Evolutionary conservation across 371 early-diverging fungal species (phyloP), one percentile per base, ranked within the genome.

Genomic region (Funneliformis caledonium): DNA sequence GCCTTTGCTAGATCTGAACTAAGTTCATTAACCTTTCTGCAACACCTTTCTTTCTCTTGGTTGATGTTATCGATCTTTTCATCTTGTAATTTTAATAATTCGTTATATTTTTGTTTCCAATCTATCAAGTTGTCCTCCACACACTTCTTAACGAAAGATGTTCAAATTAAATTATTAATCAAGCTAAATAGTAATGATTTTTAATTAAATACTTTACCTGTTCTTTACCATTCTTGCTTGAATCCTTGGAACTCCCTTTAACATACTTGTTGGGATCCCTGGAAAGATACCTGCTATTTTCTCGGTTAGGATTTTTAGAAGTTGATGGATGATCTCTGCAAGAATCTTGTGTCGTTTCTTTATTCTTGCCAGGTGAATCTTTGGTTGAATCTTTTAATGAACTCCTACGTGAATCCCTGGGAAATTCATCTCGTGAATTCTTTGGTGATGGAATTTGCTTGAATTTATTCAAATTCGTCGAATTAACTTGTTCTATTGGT

Each of bases 1-100:
- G 70, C 45, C 11, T 43, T 70, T 19, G 70, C 42, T 45, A 70
- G 70, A 22, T 70, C 70, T 42, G 70, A 37, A 43, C 70, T 70
- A 7, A 70, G 47, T 26, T 70, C 45, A 45, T 70, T 70, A 4
- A n/a, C 45, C 22, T 4, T n/a, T 10, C 10, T 33, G 31, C 31
- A 31, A 65, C 2, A 19, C n/a, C 14, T 43, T n/a, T 37, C 37
- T 45, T 70, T 70, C 19, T 70, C 70, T 45, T 70, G 45, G 2
- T 16, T 37, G 45, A 70, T 47, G 9, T 70, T 37, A 6, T n/a
- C 43, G 7, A 69, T 69, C 11, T 19, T 69, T 69, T 69, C 70
- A 10, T 70, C 70, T 9, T 22, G 70, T 11, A n/a, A 22, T 43
- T 14, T 22, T 14, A 37, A 70, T 22, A 69, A 43, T 42, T 69